phyloP scores from a whole-genome alignment of 2,329 filamentous ascomycete genomes.

The Elsinoe australis region DNA sequence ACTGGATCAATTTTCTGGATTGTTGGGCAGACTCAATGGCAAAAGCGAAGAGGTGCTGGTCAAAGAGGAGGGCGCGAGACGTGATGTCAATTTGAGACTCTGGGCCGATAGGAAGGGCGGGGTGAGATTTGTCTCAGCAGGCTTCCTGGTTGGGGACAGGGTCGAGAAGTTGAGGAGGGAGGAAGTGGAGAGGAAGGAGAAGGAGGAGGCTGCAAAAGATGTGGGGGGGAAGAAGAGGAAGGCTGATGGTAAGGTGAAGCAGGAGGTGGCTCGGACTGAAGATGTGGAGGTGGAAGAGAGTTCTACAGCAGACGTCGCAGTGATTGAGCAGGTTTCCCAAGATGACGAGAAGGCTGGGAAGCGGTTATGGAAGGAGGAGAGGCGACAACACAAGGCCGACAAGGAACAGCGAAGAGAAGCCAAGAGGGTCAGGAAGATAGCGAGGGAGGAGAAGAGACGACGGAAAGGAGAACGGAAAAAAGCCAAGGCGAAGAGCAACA shows the following conservation, averaged over 20 bases:
- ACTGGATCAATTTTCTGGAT: conserved; percentile 74
- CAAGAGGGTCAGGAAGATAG: conserved; percentile 39
- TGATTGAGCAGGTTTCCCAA: background rate
- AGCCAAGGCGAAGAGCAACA: background rate
- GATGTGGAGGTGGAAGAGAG: conserved; percentile 22
- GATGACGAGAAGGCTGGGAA: conserved; percentile 28
- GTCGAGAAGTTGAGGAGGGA: conserved; percentile 45
- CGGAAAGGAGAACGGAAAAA: background rate
- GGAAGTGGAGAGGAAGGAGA: conserved; percentile 32
- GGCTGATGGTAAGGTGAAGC: conserved; percentile 2
- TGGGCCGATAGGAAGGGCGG: conserved; percentile 69
- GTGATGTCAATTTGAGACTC: conserved; percentile 62
- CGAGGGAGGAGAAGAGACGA: conserved; percentile 35
- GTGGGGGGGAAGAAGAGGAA: conserved; percentile 24
- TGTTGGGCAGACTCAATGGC: conserved; percentile 84
- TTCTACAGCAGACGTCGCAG: conserved; percentile 20
- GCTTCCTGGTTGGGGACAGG: conserved; percentile 57
- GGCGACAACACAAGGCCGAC: conserved; percentile 38
- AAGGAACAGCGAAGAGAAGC: conserved; percentile 44
- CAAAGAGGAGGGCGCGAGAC: conserved; percentile 59
- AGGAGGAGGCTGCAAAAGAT: conserved; percentile 27
- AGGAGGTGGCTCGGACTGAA: background rate
- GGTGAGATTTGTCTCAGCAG: conserved; percentile 83
- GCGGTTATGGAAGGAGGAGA: conserved; percentile 26
- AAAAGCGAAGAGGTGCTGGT: conserved; percentile 67